Base-by-base conservation (phyloP, 352 stramenopile species). In the Pythium brachiatum region DNA sequence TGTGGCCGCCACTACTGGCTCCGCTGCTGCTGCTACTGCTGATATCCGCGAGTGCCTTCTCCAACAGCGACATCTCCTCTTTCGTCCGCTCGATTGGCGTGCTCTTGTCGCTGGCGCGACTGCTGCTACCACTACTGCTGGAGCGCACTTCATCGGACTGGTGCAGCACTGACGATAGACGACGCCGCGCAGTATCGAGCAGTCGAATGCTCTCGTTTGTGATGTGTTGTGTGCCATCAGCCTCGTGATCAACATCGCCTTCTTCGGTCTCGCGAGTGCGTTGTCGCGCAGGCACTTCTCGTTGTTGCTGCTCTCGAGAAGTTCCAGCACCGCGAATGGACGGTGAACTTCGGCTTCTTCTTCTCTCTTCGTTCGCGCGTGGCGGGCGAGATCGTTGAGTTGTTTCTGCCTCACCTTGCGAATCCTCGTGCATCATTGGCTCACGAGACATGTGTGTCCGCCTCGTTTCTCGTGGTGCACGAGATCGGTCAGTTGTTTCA, bases 31-130 rank as follows among this genome's bases (percentile, higher is more conserved):
- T 88, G 23, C 55, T 73, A n/a, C 75, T 88, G 51, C 78, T 92
- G 51, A 90, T 67, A 46, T 88, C 83, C 5, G 75, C 76, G 16
- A 92, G 70, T 21, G 80, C 79, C 43, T 83, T 88, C 65, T 90
- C 78, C 39, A 92, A 51, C 25, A 88, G 58, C 23, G 75, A 79
- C 68, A 83, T 74, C 50, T 92, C 80, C 51, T 86, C 72, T 66
- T 82, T 83, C 7, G 80, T 88, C 55, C 80, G 67, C 48, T 70
- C 69, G 57, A 85, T 64, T 1, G 75, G 74, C 25, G 68, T 63
- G 36, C 70, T 81, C 8, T 66, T 65, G 57, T 78, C 81, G 41
- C 78, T 83, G 56, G 69, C 68, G 20, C 3, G 53, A 12, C 38
- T 29, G 26, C 66, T 68, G 26, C 73, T 88, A 53, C 56, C 62